Evolutionary conservation across 148 eudicot genomes (phyloP).

Genomic region (Persicaria tinctoria): DNA sequence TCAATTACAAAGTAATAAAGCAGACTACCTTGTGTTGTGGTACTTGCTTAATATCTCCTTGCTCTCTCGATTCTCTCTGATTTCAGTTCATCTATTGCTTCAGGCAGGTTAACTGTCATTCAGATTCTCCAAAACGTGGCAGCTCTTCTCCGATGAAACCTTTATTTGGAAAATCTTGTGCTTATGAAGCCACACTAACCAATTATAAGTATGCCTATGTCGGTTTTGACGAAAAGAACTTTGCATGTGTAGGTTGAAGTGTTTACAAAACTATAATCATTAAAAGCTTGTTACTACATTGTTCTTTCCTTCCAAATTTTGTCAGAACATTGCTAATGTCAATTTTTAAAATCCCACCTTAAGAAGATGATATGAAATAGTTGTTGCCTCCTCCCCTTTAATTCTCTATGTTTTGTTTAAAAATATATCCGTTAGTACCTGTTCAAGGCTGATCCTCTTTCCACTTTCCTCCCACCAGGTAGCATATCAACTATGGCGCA

Average conservation of each 20-base stretch:
- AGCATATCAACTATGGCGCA: constrained; percentile 79
- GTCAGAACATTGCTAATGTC: not conserved
- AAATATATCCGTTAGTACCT: not conserved
- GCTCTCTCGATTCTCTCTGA: no score
- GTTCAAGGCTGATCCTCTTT: not conserved
- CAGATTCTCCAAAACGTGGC: no score
- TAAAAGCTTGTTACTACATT: not conserved
- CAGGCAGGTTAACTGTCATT: no score
- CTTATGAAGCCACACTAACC: no score
- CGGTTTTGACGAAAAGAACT: no score
- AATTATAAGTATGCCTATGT: not conserved
- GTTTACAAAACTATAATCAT: not conserved
- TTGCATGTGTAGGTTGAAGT: no score
- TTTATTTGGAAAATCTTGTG: no score
- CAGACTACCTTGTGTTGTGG: no score
- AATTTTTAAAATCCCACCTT: not conserved
- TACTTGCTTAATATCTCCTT: no score
- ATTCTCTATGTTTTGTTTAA: not conserved
- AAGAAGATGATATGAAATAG: not conserved
- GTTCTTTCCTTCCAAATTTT: not conserved
- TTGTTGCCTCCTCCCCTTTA: not conserved
- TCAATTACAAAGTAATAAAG: not conserved
- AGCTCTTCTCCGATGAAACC: no score
- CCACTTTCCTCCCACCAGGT: constrained; percentile 25
- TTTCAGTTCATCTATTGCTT: no score